These are phyloP conservation scores for Kwoniella dejecticola DNA, from an alignment of 768 basidiomycete genomes.

Conservation along the genomic window DNA sequence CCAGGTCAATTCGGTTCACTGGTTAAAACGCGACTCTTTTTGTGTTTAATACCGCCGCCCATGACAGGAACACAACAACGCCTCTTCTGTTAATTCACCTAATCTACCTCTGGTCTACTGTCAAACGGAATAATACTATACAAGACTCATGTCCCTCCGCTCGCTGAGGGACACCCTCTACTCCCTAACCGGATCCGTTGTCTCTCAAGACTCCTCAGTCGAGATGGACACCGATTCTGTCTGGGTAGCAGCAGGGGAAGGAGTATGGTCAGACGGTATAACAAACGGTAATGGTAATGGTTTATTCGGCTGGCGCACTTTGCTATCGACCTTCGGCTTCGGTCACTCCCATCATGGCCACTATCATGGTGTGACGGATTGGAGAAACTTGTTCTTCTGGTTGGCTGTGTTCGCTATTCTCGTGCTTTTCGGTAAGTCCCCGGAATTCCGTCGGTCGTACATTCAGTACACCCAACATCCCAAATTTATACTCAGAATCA, in stretches of 20 bases:
- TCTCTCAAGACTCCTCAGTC: background rate
- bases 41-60: background rate
- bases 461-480: too few relatives aligned
- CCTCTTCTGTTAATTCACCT: background rate
- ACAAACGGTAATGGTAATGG: constrained; percentile 5
- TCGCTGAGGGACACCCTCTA: constrained; percentile 29
- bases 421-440: constrained; percentile 41
- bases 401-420: constrained; percentile 34
- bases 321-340: constrained; percentile 14
- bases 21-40: background rate
- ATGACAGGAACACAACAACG: constrained; percentile 4
- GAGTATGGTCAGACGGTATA: constrained; percentile 12
- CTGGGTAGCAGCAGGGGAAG: constrained; percentile 17
- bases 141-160: constrained; percentile 28
- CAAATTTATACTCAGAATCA: too few relatives aligned
- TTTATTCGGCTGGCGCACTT: constrained; percentile 16
- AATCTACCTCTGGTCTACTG: background rate
- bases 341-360: constrained; percentile 10
- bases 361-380: constrained; percentile 25
- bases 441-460: background rate
- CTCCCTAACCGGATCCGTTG: constrained; percentile 11
- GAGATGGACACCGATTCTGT: constrained; percentile 15
- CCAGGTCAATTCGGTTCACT: background rate
- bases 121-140: background rate
- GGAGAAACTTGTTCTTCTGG: constrained; percentile 47